A percentile compares a stretch with the other conserved stretches of the same genome.
phyloP scores from a whole-genome alignment of 495 filamentous ascomycete species.

The Podospora didyma region DNA sequence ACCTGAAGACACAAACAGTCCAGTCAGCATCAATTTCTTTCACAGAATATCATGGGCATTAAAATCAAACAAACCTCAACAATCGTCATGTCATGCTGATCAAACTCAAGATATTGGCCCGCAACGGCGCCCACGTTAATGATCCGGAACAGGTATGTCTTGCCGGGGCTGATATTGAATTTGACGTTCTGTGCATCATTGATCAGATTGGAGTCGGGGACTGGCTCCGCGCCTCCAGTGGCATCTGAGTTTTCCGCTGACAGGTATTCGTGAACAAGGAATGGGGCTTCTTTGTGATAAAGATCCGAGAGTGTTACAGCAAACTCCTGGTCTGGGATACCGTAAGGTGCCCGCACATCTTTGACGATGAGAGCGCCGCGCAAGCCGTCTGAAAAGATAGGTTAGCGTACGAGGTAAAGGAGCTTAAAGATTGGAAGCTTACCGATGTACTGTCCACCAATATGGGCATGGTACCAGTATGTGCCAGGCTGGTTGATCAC shows the following conservation, averaged over 20 bases:
- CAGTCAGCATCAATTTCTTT: too few relatives aligned
- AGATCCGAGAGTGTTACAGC: conserved; percentile 40
- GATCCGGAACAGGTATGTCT: conserved; percentile 67
- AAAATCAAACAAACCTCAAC: conserved; percentile 41
- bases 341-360: conserved; percentile 49
- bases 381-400: conserved; percentile 52
- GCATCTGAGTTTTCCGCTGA: conserved; percentile 37
- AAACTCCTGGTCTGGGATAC: conserved; percentile 56
- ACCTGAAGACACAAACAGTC: too few relatives aligned
- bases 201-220: conserved; percentile 53
- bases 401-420: background rate
- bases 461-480: conserved; percentile 71
- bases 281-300: conserved; percentile 54
- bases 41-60: too few relatives aligned
- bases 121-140: conserved; percentile 62
- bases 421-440: too few relatives aligned
- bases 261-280: conserved; percentile 42
- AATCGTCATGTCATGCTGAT: conserved; percentile 56
- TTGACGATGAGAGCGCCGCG: conserved; percentile 60
- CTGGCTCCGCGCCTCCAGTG: conserved; percentile 39
- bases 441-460: conserved; percentile 9
- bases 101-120: conserved; percentile 56
- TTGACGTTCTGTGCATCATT: conserved; percentile 58
- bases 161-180: conserved; percentile 56
- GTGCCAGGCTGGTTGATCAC: conserved; percentile 47